These are phyloP conservation scores for Verticillium albo-atrum DNA, from an alignment of 2,329 filamentous ascomycete genomes.

Conservation along the genomic window DNA sequence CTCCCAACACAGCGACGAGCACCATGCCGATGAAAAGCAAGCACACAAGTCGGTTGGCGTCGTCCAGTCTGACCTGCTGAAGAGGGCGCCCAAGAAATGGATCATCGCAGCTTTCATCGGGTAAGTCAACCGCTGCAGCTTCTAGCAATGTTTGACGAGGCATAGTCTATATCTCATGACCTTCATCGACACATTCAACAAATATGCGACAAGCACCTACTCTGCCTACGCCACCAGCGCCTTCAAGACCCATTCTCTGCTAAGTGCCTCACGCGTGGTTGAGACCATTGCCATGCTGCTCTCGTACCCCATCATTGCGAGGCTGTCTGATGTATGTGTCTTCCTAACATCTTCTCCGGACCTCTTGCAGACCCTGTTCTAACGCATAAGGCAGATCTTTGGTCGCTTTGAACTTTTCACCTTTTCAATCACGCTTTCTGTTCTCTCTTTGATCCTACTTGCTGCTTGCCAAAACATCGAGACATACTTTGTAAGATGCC, in stretches of 20 bases:
- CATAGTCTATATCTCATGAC: conserved; percentile 13
- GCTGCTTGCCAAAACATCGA: conserved; percentile 53
- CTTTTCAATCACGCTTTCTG: conserved; percentile 35
- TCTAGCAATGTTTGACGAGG: neutral
- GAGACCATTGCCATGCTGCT: conserved; percentile 43
- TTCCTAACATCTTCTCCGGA: conserved; percentile 24
- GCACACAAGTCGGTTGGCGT: neutral
- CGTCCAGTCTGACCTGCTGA: neutral
- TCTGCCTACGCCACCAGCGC: conserved; percentile 26
- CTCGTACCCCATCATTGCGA: conserved; percentile 55
- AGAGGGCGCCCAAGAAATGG: neutral
- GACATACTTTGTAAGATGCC: conserved; percentile 56
- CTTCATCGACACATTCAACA: conserved; percentile 23
- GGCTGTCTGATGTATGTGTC: conserved; percentile 42
- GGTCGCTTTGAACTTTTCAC: conserved; percentile 41
- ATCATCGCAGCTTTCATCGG: neutral
- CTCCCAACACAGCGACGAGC: neutral
- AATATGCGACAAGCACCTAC: conserved; percentile 25
- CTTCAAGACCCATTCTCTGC: conserved; percentile 43
- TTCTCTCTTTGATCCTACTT: conserved; percentile 58
- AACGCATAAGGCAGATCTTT: too few relatives aligned
- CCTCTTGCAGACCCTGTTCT: too few relatives aligned
- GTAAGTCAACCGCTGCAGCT: neutral
- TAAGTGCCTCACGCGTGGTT: conserved; percentile 43
- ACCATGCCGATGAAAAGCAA: neutral